Base-by-base conservation (phyloP, 805 yeast species). In the Candida boleticola region DNA sequence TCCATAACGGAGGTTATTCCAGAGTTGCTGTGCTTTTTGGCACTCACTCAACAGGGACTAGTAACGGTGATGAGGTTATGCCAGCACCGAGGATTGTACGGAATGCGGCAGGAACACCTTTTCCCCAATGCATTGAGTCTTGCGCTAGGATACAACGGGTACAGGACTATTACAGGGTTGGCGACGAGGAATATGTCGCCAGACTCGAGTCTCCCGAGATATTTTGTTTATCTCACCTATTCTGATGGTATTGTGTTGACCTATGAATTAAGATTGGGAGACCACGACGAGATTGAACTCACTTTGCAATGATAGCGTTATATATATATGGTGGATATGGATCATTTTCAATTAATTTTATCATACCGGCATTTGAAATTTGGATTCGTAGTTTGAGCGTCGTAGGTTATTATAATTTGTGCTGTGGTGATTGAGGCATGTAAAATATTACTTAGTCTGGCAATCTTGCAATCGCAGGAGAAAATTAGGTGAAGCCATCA, bases 31-130 rank as follows among this genome's bases (percentile, higher is more conserved):
- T 54, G 64, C 36, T 51, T 60, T 14, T 45, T 70, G 7, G 71
- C 62, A 0, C 69, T 60, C 0, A 50, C 64, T 1, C 76, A 70
- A 37, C 66, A 58, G 43, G 76, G 76, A 1, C 42, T 64, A 7
- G 60, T 68, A 11, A 46, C 66, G 18, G 51, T 70, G 4, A 53
- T 70, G 58, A 49, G 74, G 11, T 42, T 70, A 19, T 67, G 74
- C 39, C 56, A 58, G 37, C 52, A 58, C 46, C 48, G 66, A 16
- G 74, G 73, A 1, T 51, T 70, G 0, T 59, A 48, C 37, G 74
- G 71, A 3, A 66, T 70, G 72, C 50, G 74, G 26, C 74, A 70
- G 43, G 76, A 70, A 42, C 64, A 66, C 45, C 39, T 68, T 2
- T 67, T 70, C 34, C 74, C 76, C 9, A 60, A 66, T 45, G 64